Evolutionary conservation across 306 rosid species (phyloP), one percentile per base, ranked within the genome.

Genomic region (Casuarina cunninghamiana): DNA sequence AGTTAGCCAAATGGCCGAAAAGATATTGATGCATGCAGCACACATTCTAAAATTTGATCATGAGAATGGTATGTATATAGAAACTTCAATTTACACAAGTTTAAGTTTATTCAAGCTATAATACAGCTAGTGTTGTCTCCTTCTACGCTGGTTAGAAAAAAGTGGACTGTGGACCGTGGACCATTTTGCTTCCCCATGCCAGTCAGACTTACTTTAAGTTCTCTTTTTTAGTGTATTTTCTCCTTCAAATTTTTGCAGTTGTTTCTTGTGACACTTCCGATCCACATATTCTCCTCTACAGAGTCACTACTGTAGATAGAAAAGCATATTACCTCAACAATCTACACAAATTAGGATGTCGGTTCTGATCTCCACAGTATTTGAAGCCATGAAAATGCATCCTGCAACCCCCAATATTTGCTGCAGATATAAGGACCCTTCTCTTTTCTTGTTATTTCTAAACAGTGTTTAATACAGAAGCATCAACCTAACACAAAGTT

Each of bases 51-150:
- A 78, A 10, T 15, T 12, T 35, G 62, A 77, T 66, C 53, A 19
- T 74, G 41, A 17, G 51, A 77, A 65, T 21, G 26, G 51, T 48
- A 63, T 37, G 10, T 46, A 7, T 10, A 10, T 46, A 67, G 66
- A 75, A 75, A 71, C 17, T 84, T 13, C 68, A 60, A 65, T 35
- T 72, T 37, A 46, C 54, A 79, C 53, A 77, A 57, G 75, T 45
- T 77, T 50, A 71, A 45, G 42, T 43, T 62, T 51, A 80, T 68
- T 53, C 75, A 0, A 82, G 73, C 77, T 17, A 69, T 50, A 44
- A 69, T 55, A 68, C 66, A 66, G 49, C 49, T 53, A 54, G 66
- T 53, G 54, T 82, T 75, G 46, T 48, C 61, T 67, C 76, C 67
- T 76, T 74, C 55, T 49, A 69, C 74, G 69, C 71, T 0, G 32